phyloP scores from a whole-genome alignment of 2,329 filamentous ascomycete species.

The Helicocarpus griseus region DNA sequence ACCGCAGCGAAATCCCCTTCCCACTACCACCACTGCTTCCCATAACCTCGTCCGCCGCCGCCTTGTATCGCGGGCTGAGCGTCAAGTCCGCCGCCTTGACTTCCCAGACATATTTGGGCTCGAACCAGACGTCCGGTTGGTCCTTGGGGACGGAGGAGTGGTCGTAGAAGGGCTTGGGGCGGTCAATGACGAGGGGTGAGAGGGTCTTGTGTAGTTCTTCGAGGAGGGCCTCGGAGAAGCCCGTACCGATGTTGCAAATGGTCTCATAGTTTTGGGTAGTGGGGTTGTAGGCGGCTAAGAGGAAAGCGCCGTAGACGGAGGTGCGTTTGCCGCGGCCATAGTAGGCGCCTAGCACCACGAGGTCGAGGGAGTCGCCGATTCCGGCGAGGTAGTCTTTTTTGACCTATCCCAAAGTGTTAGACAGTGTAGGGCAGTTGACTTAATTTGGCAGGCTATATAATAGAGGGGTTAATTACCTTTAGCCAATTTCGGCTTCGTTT shows the following conservation, averaged over 20 bases:
- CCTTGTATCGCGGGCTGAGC: slow-evolving; percentile 83
- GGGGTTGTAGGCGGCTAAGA: slow-evolving; percentile 87
- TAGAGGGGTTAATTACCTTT: slow-evolving; percentile 49
- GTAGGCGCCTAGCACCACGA: slow-evolving; percentile 92
- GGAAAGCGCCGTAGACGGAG: slow-evolving; percentile 88
- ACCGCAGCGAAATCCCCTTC: slow-evolving; percentile 77
- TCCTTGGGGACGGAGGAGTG: slow-evolving; percentile 79
- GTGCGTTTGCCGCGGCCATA: slow-evolving; percentile 92
- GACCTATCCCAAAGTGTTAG: slow-evolving; percentile 44
- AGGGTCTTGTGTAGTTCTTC: slow-evolving; percentile 73
- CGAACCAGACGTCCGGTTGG: slow-evolving; percentile 97
- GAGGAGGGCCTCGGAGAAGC: slow-evolving; percentile 91
- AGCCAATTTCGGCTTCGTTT: slow-evolving; percentile 97
- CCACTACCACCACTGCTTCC: slow-evolving; percentile 54
- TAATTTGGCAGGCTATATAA: not conserved
- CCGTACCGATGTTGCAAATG: slow-evolving; percentile 96
- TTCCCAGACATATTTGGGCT: slow-evolving; percentile 91
- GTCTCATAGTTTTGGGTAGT: slow-evolving; percentile 77
- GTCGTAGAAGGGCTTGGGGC: slow-evolving; percentile 86
- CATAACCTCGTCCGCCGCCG: slow-evolving; percentile 73
- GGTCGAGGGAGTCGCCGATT: slow-evolving; percentile 88
- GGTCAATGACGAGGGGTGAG: slow-evolving; percentile 69
- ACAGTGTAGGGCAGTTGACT: not conserved
- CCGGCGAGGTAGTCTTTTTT: slow-evolving; percentile 97
- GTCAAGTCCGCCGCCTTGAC: slow-evolving; percentile 95